These are phyloP conservation scores for Seminavis robusta DNA, from an alignment of 108 stramenopile species.

Conservation along the genomic window DNA sequence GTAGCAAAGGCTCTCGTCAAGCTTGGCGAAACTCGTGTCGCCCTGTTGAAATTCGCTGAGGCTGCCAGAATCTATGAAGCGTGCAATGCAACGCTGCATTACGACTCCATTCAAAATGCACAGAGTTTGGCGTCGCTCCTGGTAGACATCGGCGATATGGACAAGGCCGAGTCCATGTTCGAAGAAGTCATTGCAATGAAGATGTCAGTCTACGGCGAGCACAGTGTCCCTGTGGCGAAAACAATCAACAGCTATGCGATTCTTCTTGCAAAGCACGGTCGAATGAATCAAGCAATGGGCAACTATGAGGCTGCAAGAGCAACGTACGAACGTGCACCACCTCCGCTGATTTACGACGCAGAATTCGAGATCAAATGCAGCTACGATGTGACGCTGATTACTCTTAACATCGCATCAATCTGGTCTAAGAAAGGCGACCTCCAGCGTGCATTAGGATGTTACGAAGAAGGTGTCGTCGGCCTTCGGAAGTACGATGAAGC, in stretches of 20 bases:
- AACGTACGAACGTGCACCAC: slow-evolving; percentile 47
- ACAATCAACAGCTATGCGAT: slow-evolving; percentile 87
- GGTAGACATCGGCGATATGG: slow-evolving; percentile 77
- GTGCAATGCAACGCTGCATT: slow-evolving; percentile 72
- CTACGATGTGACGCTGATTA: slow-evolving; percentile 82
- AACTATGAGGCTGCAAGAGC: slow-evolving; percentile 70
- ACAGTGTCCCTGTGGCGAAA: slow-evolving; percentile 73
- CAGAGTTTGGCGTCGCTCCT: slow-evolving; percentile 77
- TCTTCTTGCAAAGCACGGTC: slow-evolving; percentile 80
- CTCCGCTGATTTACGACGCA: slow-evolving; percentile 55
- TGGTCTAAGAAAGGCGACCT: slow-evolving; percentile 81
- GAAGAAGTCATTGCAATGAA: slow-evolving; percentile 84
- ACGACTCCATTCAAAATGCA: slow-evolving; percentile 79
- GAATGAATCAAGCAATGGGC: slow-evolving; percentile 75
- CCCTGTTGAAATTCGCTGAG: slow-evolving; percentile 75
- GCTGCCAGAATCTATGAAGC: slow-evolving; percentile 80
- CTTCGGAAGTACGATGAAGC: slow-evolving; percentile 68
- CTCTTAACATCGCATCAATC: slow-evolving; percentile 86
- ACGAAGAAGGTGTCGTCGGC: slow-evolving; percentile 78
- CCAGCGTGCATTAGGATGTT: slow-evolving; percentile 63
- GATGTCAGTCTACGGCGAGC: slow-evolving; percentile 63
- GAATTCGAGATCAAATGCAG: slow-evolving; percentile 83
- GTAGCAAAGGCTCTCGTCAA: slow-evolving; percentile 79
- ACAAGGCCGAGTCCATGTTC: slow-evolving; percentile 73
- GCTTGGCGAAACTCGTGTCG: slow-evolving; percentile 67